These are phyloP conservation scores for Pythium brachiatum DNA, from an alignment of 352 stramenopile genomes.

Conservation along the genomic window DNA sequence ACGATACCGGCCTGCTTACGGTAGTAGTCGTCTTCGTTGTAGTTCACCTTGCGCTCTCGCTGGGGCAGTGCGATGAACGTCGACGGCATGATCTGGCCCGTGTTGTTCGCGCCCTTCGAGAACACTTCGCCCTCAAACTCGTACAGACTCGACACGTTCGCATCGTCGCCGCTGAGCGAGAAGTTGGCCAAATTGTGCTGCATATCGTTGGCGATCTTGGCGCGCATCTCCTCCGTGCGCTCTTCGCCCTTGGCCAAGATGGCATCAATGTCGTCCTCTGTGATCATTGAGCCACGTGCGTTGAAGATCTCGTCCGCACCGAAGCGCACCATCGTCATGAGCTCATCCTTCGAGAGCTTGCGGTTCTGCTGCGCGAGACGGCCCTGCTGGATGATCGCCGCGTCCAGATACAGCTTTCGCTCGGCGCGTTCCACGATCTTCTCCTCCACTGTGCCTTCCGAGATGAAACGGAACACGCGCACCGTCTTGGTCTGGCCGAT, in stretches of 20 bases:
- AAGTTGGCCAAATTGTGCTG: conserved; percentile 97
- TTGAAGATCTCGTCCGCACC: conserved; percentile 90
- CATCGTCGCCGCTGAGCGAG: conserved; percentile 89
- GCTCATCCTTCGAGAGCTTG: conserved; percentile 95
- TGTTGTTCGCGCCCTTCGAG: conserved; percentile 77
- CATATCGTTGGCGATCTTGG: conserved; percentile 88
- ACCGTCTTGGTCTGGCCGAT: conserved; percentile 99
- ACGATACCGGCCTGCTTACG: conserved; percentile 77
- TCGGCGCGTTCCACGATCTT: conserved; percentile 98
- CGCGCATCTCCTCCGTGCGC: conserved; percentile 86
- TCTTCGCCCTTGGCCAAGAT: conserved; percentile 91
- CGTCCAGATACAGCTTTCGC: conserved; percentile 98
- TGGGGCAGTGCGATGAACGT: conserved; percentile 88
- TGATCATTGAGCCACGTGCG: conserved; percentile 85
- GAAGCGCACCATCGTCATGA: conserved; percentile 97
- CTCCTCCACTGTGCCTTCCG: conserved; percentile 97
- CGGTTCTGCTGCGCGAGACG: conserved; percentile 92
- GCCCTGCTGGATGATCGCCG: conserved; percentile 99
- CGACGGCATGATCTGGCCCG: conserved; percentile 80
- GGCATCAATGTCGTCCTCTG: conserved; percentile 91
- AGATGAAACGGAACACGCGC: conserved; percentile 98
- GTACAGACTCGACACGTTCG: conserved; percentile 78
- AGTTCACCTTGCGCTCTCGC: conserved; percentile 88
- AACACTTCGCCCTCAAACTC: conserved; percentile 90
- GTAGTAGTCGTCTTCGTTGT: conserved; percentile 98